phyloP scores from a whole-genome alignment of 192 early-diverging fungal genomes.

The Dissophora ornata region DNA sequence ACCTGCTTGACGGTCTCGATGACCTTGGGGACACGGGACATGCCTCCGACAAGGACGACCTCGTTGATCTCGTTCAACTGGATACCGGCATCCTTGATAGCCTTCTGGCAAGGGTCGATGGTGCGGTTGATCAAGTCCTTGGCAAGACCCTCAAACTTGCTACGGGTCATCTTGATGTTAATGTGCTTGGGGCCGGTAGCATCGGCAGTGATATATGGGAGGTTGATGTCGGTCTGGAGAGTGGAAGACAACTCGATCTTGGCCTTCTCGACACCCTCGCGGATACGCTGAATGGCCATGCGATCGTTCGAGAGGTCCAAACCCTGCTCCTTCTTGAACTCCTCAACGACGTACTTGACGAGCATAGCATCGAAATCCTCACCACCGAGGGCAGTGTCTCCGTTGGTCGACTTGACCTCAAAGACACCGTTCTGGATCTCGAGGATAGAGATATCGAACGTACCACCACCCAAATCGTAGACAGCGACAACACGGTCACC shows the following conservation, averaged over 20 bases:
- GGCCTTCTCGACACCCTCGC: conserved; percentile 97
- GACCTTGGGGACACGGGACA: conserved; percentile 96
- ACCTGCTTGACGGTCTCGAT: conserved; percentile 85
- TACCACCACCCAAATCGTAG: conserved; percentile 98
- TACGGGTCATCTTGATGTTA: conserved; percentile 91
- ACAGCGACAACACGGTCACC: conserved; percentile 91
- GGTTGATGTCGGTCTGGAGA: conserved; percentile 93
- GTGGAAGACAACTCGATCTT: conserved; percentile 98
- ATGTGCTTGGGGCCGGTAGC: conserved; percentile 94
- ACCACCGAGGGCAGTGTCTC: conserved; percentile 90
- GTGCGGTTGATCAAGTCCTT: conserved; percentile 88
- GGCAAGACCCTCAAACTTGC: conserved; percentile 89
- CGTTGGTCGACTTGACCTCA: conserved; percentile 98
- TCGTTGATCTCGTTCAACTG: conserved; percentile 86
- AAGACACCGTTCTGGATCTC: conserved; percentile 98
- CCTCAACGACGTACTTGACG: conserved; percentile 83
- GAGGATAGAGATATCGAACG: conserved; percentile 97
- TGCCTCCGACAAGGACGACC: conserved; percentile 96
- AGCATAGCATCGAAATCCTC: conserved; percentile 81
- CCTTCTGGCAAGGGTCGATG: conserved; percentile 93
- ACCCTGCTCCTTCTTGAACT: conserved; percentile 93
- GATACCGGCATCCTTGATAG: conserved; percentile 94
- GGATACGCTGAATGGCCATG: conserved; percentile 96
- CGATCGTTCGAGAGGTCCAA: conserved; percentile 88
- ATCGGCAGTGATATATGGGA: conserved; percentile 96